phyloP scores from a whole-genome alignment of 2,329 filamentous ascomycete species.

The Cyclaneusma minus region DNA sequence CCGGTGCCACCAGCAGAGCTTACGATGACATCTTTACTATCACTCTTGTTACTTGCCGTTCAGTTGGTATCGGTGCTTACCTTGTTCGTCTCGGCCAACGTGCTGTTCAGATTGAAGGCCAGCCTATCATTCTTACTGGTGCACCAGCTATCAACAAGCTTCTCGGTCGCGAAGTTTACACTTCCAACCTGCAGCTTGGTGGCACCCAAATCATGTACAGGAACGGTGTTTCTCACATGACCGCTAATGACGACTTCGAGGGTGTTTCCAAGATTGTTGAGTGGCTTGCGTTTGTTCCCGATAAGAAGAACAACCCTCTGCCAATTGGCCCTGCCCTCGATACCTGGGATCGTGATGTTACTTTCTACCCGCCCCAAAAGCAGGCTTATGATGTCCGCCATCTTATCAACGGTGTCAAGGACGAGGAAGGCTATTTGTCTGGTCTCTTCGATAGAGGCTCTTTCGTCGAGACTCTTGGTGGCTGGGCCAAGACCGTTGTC shows the following conservation, averaged over 20 bases:
- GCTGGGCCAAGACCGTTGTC: slow-evolving; percentile 94
- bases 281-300: slow-evolving; percentile 94
- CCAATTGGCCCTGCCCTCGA: slow-evolving; percentile 82
- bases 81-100: slow-evolving; percentile 95
- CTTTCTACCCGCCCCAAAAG: slow-evolving; percentile 67
- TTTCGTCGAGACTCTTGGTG: slow-evolving; percentile 90
- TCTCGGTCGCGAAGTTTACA: slow-evolving; percentile 94
- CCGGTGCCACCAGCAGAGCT: slow-evolving; percentile 87
- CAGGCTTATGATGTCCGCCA: slow-evolving; percentile 85
- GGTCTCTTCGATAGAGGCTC: slow-evolving; percentile 95
- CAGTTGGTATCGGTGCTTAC: slow-evolving; percentile 98
- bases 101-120: slow-evolving; percentile 96
- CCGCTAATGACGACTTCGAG: slow-evolving; percentile 91
- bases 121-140: slow-evolving; percentile 97
- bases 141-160: slow-evolving; percentile 96
- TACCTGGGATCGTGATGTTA: slow-evolving; percentile 82
- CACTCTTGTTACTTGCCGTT: slow-evolving; percentile 92
- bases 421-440: slow-evolving; percentile 64
- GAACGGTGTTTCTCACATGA: slow-evolving; percentile 99
- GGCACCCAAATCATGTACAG: slow-evolving; percentile 99
- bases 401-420: slow-evolving; percentile 78
- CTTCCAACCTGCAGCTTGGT: slow-evolving; percentile 96
- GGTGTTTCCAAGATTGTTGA: slow-evolving; percentile 96
- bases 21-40: slow-evolving; percentile 99
- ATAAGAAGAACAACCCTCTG: slow-evolving; percentile 83